Percentiles rank a stretch among this genome's conserved stretches.
Evolutionary conservation across 768 basidiomycete species (phyloP).

Genomic region (Podaxis sp.): DNA sequence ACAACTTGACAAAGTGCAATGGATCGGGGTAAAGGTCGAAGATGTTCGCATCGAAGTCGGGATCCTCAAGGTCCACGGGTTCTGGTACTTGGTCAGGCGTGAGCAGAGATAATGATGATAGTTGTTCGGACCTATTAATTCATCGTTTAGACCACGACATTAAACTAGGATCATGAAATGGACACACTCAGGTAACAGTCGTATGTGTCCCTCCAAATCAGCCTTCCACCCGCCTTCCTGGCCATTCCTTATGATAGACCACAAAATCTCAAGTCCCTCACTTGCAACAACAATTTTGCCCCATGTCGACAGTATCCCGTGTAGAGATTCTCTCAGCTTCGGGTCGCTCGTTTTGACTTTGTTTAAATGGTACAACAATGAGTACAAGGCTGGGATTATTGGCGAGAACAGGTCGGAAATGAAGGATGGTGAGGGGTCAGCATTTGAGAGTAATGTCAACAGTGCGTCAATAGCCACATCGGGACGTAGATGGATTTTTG

Average conservation of each 20-base stretch:
- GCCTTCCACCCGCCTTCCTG: slow-evolving; percentile 56
- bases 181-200: slow-evolving; percentile 44
- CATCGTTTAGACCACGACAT: neutral
- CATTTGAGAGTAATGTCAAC: slow-evolving; percentile 62
- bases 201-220: slow-evolving; percentile 53
- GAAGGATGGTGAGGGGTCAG: slow-evolving; percentile 75
- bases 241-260: slow-evolving; percentile 53
- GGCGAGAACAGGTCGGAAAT: slow-evolving; percentile 67
- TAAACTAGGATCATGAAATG: neutral
- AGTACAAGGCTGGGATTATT: slow-evolving; percentile 65
- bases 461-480: slow-evolving; percentile 49
- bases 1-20: slow-evolving; percentile 58
- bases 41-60: slow-evolving; percentile 52
- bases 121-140: slow-evolving; percentile 24
- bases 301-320: slow-evolving; percentile 71
- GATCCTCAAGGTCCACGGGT: slow-evolving; percentile 37
- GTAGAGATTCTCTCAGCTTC: slow-evolving; percentile 54
- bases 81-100: slow-evolving; percentile 40
- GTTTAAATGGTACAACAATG: slow-evolving; percentile 56
- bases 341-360: slow-evolving; percentile 63
- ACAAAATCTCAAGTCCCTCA: slow-evolving; percentile 57
- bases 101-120: slow-evolving; percentile 39
- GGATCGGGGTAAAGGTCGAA: slow-evolving; percentile 80
- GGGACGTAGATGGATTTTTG: slow-evolving; percentile 25
- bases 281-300: slow-evolving; percentile 57